Evolutionary conservation across 257 asterid species (phyloP).

Genomic region (Cynanchum wilfordii): DNA sequence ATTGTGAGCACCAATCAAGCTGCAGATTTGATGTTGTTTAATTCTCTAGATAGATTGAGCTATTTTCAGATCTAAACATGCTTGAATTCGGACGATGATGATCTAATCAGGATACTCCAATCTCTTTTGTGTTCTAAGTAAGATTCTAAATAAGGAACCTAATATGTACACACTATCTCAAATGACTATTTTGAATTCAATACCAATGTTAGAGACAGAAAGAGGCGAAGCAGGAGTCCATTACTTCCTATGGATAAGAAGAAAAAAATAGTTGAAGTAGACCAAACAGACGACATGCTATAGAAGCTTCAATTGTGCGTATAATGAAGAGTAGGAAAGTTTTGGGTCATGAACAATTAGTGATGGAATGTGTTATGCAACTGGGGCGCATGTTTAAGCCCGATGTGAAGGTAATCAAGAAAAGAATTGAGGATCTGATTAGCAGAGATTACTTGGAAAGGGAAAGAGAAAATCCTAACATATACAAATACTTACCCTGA

Average conservation of each 20-base stretch:
- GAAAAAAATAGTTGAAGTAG: slow-evolving; percentile 48
- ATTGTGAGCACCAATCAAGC: slow-evolving; percentile 53
- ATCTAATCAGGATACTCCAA: slow-evolving; percentile 43
- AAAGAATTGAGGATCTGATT: slow-evolving; percentile 52
- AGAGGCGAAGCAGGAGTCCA: slow-evolving; percentile 53
- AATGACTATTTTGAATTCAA: slow-evolving; percentile 45
- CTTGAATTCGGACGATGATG: slow-evolving; percentile 47
- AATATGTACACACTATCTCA: slow-evolving; percentile 28
- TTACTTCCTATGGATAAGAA: slow-evolving; percentile 46
- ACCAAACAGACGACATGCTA: slow-evolving; percentile 38
- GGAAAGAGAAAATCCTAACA: slow-evolving; percentile 38
- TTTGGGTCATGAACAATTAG: slow-evolving; percentile 41
- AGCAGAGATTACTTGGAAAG: slow-evolving; percentile 50
- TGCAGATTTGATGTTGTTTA: slow-evolving; percentile 48
- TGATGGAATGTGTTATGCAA: slow-evolving; percentile 47
- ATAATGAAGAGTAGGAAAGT: slow-evolving; percentile 57
- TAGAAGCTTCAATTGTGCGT: slow-evolving; percentile 57
- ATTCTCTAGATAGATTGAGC: slow-evolving; percentile 43
- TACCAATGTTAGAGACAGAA: slow-evolving; percentile 42
- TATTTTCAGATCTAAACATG: slow-evolving; percentile 44
- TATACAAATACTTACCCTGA: slow-evolving; percentile 44
- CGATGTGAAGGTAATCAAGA: slow-evolving; percentile 43
- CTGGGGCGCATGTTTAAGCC: slow-evolving; percentile 50
- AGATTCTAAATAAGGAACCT: slow-evolving; percentile 48
- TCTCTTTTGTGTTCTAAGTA: slow-evolving; percentile 56